phyloP scores from a whole-genome alignment of 495 filamentous ascomycete species.

The Podospora pseudoanserina region DNA sequence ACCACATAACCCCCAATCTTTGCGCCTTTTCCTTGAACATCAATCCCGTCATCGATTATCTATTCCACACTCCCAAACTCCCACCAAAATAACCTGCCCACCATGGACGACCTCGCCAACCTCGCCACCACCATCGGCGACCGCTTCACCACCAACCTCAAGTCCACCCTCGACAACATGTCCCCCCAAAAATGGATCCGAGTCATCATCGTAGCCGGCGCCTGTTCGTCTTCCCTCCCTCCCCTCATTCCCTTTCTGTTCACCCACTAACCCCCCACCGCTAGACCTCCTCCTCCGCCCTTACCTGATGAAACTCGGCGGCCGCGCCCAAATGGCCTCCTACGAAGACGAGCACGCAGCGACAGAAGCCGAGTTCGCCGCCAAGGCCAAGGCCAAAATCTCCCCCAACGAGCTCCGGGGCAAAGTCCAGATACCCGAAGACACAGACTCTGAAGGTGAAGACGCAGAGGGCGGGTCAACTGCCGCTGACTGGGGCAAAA shows the following conservation, averaged over 20 bases:
- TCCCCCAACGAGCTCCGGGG: conserved; percentile 52
- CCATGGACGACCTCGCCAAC: conserved; percentile 36
- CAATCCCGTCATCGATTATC: no score
- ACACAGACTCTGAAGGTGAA: conserved; percentile 53
- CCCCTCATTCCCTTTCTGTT: not conserved
- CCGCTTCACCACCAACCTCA: conserved; percentile 54
- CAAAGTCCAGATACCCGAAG: conserved; percentile 50
- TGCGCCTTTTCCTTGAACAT: not conserved
- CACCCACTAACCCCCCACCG: not conserved
- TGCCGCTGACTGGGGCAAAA: conserved; percentile 52
- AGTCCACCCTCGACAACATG: conserved; percentile 52
- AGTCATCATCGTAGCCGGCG: conserved; percentile 55
- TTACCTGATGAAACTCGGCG: conserved; percentile 53
- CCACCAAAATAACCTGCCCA: not conserved
- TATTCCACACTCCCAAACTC: conserved; percentile 5
- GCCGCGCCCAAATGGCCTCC: conserved; percentile 41
- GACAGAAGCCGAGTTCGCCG: conserved; percentile 21
- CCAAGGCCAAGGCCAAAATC: conserved; percentile 35
- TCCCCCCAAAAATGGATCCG: conserved; percentile 57
- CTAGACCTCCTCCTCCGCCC: conserved; percentile 64
- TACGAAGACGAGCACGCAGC: conserved; percentile 41
- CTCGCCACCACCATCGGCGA: conserved; percentile 32
- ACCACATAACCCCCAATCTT: conserved; percentile 3
- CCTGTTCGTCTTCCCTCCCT: conserved; percentile 21
- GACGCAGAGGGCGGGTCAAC: conserved; percentile 41